Base-by-base conservation (phyloP, 352 stramenopile genomes). In the Pythium grandisporangium region DNA sequence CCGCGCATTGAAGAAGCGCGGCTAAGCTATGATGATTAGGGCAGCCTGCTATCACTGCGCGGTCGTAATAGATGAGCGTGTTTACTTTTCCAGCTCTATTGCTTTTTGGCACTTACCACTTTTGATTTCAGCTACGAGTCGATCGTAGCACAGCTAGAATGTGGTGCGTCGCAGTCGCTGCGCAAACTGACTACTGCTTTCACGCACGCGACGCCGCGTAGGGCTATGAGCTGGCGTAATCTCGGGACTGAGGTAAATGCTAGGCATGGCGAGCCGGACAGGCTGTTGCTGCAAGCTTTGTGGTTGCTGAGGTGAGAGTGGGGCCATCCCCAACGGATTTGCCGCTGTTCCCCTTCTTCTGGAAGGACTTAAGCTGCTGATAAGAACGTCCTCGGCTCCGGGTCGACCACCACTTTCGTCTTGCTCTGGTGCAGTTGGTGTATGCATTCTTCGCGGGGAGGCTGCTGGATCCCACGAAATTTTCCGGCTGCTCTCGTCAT, bases 1-100 rank as follows among this genome's bases (percentile, higher is more conserved):
- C 35, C 71, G 77, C 8, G 79, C 79, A 7, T 56, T 87, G 22
- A 88, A 88, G 57, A 92, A 92, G 40, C 71, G 75, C 51, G 70
- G 73, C 21, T 78, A 61, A 55, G 37, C n/a, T 19, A 37, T 34
- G 30, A 30, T 29, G n/a, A n/a, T n/a, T n/a, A n/a, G n/a, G n/a
- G n/a, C n/a, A n/a, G n/a, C n/a, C n/a, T n/a, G n/a, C n/a, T n/a
- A n/a, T n/a, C n/a, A n/a, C n/a, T n/a, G n/a, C n/a, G n/a, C n/a
- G n/a, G n/a, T n/a, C n/a, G n/a, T n/a, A 34, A n/a, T 27, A 35
- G 27, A 33, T 14, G 10, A 8, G n/a, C n/a, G n/a, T n/a, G n/a
- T n/a, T n/a, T n/a, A n/a, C n/a, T n/a, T n/a, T n/a, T n/a, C n/a
- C n/a, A n/a, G n/a, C n/a, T n/a, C n/a, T n/a, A n/a, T n/a, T n/a